Base-by-base conservation (phyloP, 75 land plant genomes). In the Selaginella tamariscina region DNA sequence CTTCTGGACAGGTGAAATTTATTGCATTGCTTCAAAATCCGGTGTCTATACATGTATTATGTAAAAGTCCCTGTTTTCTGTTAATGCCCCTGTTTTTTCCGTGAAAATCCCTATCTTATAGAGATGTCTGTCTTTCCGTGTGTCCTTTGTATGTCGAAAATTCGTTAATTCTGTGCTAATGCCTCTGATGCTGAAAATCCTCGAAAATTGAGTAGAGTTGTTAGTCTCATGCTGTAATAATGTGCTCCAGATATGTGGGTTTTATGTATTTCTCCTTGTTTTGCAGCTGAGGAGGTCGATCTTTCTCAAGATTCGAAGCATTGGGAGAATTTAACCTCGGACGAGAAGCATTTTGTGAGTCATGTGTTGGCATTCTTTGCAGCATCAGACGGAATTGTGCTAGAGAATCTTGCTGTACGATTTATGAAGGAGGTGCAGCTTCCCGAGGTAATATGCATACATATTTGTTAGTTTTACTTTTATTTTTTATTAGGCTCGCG, bases 221-320 rank as follows among this genome's bases (percentile, higher is more conserved):
- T n/a, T n/a, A n/a, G n/a, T n/a, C n/a, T n/a, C n/a, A n/a, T n/a
- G n/a, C n/a, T n/a, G n/a, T n/a, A n/a, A n/a, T n/a, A n/a, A n/a
- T n/a, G n/a, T n/a, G n/a, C n/a, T n/a, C n/a, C n/a, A n/a, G n/a
- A n/a, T n/a, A n/a, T n/a, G n/a, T n/a, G n/a, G n/a, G n/a, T n/a
- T n/a, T n/a, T n/a, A n/a, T n/a, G n/a, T n/a, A n/a, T n/a, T n/a
- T 49, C 54, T 49, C 20, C 54, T 20, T 49, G 20, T 11, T 20
- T 39, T 70, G 72, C 93, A 23, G 91, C 87, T 33, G 95, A 89
- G 72, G 96, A 90, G 77, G 88, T 87, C 22, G 96, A 90, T 64
- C 78, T 90, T 33, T 81, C 88, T 0, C 73, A 71, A 21, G 96
- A 90, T 60, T 2, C 13, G 27, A 76, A 76, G 68, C 88, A 91